Evolutionary conservation across 208 protist genomes (phyloP).

Genomic region (Ichthyophonus hoferi): DNA sequence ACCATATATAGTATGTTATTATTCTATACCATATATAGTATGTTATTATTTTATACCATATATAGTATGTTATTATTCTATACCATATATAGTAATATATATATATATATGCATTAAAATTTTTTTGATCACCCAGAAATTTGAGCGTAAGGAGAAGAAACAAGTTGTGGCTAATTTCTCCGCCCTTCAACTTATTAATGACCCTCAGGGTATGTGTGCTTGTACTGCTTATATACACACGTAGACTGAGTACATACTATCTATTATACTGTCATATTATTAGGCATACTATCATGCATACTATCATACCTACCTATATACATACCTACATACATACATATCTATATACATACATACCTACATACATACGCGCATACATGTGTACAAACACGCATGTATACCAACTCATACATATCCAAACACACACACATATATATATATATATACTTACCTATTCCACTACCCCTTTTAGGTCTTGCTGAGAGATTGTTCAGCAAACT

Average conservation of each 20-base stretch:
- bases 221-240: background rate
- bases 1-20: too few species aligned
- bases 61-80: too few species aligned
- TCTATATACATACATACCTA: background rate
- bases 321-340: background rate
- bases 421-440: constrained; percentile 14
- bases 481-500: constrained; percentile 85
- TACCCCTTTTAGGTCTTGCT: constrained; percentile 49
- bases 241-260: background rate
- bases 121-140: too few species aligned
- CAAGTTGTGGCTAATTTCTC: constrained; percentile 69
- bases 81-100: too few species aligned
- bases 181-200: constrained; percentile 85
- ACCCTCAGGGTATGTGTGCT: constrained; percentile 76
- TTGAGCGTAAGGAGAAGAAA: constrained; percentile 67
- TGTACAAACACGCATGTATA: background rate
- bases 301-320: background rate
- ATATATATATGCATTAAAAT: too few species aligned
- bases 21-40: too few species aligned
- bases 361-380: background rate
- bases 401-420: background rate
- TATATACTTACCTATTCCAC: background rate
- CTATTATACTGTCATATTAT: too few species aligned
- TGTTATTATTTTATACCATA: too few species aligned
- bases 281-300: too few species aligned